Conservation (phyloP, 2,329 filamentous ascomycete species). For the Alternaria viburni region DNA sequence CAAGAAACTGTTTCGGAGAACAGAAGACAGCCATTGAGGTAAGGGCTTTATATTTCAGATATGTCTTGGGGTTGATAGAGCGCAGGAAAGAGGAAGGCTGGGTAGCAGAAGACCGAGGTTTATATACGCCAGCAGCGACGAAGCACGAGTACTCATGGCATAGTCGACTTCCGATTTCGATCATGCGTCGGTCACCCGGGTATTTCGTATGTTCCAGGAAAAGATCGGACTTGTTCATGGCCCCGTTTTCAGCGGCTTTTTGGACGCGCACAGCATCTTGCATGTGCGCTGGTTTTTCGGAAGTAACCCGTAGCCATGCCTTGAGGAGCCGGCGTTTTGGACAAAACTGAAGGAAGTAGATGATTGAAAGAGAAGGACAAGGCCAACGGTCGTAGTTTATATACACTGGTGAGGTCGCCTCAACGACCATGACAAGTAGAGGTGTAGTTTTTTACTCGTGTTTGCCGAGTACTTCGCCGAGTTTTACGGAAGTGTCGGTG, state of each 20-base stretch:
- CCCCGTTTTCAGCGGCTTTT: too few relatives aligned
- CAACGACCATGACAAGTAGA: neutral
- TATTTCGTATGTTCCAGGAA: neutral
- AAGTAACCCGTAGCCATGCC: neutral
- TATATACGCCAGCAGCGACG: neutral
- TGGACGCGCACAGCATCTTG: neutral
- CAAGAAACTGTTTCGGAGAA: neutral
- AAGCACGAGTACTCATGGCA: neutral
- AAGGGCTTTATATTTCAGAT: neutral
- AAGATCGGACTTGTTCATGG: neutral
- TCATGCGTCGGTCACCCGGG: accelerated
- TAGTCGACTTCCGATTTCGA: accelerated
- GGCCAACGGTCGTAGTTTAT: neutral
- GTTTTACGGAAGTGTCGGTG: neutral
- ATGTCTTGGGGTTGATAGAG: neutral
- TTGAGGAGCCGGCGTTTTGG: neutral
- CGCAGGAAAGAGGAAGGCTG: neutral
- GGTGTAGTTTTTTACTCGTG: neutral
- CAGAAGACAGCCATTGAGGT: neutral
- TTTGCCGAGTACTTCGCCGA: neutral
- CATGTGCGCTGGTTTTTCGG: neutral
- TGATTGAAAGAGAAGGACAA: neutral
- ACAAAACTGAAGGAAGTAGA: neutral
- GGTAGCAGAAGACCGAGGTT: neutral
- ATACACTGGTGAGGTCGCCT: neutral